phyloP scores from a whole-genome alignment of 176 grass and related monocot genomes.

The Bromus sterilis region DNA sequence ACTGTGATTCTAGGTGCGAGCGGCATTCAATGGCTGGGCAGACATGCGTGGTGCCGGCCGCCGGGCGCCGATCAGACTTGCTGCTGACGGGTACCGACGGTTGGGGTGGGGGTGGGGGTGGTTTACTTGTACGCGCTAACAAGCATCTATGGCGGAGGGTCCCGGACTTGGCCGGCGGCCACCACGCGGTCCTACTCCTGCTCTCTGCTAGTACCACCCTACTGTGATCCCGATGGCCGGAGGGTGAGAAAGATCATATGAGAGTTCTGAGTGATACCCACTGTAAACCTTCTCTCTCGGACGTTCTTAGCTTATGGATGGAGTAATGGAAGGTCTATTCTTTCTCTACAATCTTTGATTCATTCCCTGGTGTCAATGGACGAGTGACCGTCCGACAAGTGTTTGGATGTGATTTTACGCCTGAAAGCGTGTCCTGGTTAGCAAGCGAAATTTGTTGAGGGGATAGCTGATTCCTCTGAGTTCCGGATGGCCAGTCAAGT shows the following conservation, averaged over 20 bases:
- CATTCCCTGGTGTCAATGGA: not conserved
- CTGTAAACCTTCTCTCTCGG: not conserved
- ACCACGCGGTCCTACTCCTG: not conserved
- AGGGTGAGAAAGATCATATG: not conserved
- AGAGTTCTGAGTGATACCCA: not conserved
- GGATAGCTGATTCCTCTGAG: not conserved
- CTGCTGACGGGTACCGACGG: slow-evolving; percentile 4
- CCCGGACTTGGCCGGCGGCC: not conserved
- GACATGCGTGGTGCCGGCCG: slow-evolving; percentile 5
- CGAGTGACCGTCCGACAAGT: not conserved
- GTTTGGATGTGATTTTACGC: not conserved
- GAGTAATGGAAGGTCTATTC: not conserved
- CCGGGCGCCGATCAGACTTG: not conserved
- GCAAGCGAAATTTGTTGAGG: not conserved
- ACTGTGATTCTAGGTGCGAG: not conserved
- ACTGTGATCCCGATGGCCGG: not conserved
- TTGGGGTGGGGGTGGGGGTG: not conserved
- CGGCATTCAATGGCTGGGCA: not conserved
- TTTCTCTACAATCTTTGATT: not conserved
- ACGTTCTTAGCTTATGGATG: not conserved
- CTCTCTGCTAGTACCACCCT: not conserved
- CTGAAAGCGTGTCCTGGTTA: not conserved
- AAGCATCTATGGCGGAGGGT: not conserved
- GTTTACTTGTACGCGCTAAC: slow-evolving; percentile 2
- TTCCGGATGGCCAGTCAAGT: not conserved